Conservation (phyloP, 768 basidiomycete species). For the Boletus patriciae region DNA sequence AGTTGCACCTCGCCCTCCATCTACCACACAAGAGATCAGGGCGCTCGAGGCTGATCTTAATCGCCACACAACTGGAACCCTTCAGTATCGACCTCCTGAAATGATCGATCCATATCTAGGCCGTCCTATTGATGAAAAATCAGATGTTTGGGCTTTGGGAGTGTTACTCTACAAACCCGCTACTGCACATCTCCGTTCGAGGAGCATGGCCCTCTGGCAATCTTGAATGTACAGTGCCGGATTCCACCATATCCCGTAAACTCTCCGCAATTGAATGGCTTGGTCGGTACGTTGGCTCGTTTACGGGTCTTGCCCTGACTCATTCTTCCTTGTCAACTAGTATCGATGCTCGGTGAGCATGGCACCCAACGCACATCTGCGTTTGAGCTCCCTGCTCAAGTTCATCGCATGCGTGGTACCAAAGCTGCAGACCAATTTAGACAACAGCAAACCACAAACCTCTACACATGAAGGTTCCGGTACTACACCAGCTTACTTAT, state of each 20-base stretch:
- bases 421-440: no score
- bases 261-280: constrained; percentile 74
- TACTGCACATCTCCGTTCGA: constrained; percentile 99
- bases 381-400: constrained; percentile 80
- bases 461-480: no score
- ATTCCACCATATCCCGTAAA: constrained; percentile 88
- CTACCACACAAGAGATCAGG: constrained; percentile 80
- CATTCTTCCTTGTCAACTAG: constrained; percentile 40
- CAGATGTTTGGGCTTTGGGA: constrained; percentile 97
- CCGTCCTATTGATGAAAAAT: constrained; percentile 87
- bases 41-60: constrained; percentile 89
- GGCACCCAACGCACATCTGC: constrained; percentile 82
- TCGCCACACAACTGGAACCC: constrained; percentile 89
- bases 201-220: constrained; percentile 94
- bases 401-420: constrained; percentile 86
- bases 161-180: constrained; percentile 95
- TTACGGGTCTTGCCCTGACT: constrained; percentile 7
- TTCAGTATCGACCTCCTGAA: constrained; percentile 98
- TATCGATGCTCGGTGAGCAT: constrained; percentile 90
- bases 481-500: no score
- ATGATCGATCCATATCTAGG: constrained; percentile 92
- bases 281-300: constrained; percentile 65
- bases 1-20: constrained; percentile 67
- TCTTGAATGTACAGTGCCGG: constrained; percentile 94
- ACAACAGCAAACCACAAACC: no score